phyloP scores from a whole-genome alignment of 768 basidiomycete genomes.

The Lyophyllum decastes region DNA sequence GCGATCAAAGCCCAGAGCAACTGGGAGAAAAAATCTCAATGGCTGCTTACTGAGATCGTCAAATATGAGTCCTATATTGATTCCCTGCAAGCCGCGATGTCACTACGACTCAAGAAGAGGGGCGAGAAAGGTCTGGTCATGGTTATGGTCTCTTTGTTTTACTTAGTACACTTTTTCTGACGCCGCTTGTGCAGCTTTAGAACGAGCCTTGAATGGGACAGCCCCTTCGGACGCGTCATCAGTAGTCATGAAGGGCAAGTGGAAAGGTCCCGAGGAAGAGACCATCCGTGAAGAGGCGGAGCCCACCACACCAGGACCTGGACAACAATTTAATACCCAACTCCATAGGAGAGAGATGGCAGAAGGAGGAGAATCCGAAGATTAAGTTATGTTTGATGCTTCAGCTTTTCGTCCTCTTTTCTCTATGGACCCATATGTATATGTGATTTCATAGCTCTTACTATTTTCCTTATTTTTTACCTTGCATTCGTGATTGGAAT shows the following conservation, averaged over 20 bases:
- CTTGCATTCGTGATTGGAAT: slow-evolving; percentile 10
- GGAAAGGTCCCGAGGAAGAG: slow-evolving; percentile 32
- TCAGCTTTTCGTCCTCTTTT: slow-evolving; percentile 3
- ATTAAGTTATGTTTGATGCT: slow-evolving; percentile 15
- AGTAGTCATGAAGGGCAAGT: slow-evolving; percentile 24
- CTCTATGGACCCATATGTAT: slow-evolving; percentile 13
- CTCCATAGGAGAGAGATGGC: slow-evolving; percentile 28
- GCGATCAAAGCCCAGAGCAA: slow-evolving; percentile 79
- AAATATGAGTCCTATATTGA: slow-evolving; percentile 97
- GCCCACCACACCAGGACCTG: slow-evolving; percentile 29
- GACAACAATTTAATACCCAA: slow-evolving; percentile 21
- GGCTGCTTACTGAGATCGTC: slow-evolving; percentile 87
- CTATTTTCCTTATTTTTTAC: slow-evolving; percentile 1
- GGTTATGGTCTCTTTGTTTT: background rate
- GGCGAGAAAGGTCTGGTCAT: slow-evolving; percentile 70
- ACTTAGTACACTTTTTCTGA: background rate
- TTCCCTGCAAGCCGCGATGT: slow-evolving; percentile 82
- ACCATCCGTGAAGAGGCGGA: slow-evolving; percentile 36
- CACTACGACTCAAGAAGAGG: slow-evolving; percentile 81
- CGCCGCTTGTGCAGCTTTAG: slow-evolving; percentile 26
- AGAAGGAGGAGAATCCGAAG: slow-evolving; percentile 22
- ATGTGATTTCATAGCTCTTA: background rate
- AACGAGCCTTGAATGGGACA: slow-evolving; percentile 34
- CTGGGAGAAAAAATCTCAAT: slow-evolving; percentile 92
- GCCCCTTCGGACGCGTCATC: slow-evolving; percentile 28